Percentiles rank a stretch among this genome's conserved stretches.
Evolutionary conservation across 768 basidiomycete species (phyloP).

Genomic region (Hemileccinum impolitum): DNA sequence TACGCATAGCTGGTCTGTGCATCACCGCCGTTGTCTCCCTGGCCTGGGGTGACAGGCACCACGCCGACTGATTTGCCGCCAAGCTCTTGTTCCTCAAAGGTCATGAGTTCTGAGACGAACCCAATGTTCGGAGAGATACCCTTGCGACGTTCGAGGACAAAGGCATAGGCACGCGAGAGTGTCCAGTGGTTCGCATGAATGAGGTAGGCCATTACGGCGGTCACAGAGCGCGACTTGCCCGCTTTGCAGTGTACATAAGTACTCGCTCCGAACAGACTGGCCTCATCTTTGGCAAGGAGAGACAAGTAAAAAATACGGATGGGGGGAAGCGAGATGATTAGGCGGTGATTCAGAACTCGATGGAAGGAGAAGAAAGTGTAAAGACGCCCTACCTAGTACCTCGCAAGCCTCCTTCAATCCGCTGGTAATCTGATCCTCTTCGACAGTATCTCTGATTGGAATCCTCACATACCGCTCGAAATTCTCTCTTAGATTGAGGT

Average conservation of each 20-base stretch:
- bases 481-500: slow-evolving; percentile 56
- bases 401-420: slow-evolving; percentile 85
- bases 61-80: slow-evolving; percentile 46
- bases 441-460: slow-evolving; percentile 93
- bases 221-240: slow-evolving; percentile 93
- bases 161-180: slow-evolving; percentile 84
- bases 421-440: slow-evolving; percentile 82
- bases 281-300: slow-evolving; percentile 63
- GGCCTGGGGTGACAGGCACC: slow-evolving; percentile 14
- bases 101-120: slow-evolving; percentile 96
- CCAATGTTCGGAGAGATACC: slow-evolving; percentile 98
- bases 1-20: slow-evolving; percentile 38
- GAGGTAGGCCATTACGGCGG: slow-evolving; percentile 95
- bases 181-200: slow-evolving; percentile 99
- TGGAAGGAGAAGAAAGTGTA: not conserved
- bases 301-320: slow-evolving; percentile 3
- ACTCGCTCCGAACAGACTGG: slow-evolving; percentile 80
- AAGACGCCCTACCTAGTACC: slow-evolving; percentile 65
- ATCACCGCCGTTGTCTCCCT: slow-evolving; percentile 21
- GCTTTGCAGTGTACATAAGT: slow-evolving; percentile 97
- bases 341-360: slow-evolving; percentile 4
- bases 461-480: slow-evolving; percentile 87
- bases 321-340: not conserved
- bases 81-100: slow-evolving; percentile 89
- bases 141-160: slow-evolving; percentile 88